Base-by-base conservation (phyloP, 2,329 filamentous ascomycete species). In the Scleromitrula shiraiana region DNA sequence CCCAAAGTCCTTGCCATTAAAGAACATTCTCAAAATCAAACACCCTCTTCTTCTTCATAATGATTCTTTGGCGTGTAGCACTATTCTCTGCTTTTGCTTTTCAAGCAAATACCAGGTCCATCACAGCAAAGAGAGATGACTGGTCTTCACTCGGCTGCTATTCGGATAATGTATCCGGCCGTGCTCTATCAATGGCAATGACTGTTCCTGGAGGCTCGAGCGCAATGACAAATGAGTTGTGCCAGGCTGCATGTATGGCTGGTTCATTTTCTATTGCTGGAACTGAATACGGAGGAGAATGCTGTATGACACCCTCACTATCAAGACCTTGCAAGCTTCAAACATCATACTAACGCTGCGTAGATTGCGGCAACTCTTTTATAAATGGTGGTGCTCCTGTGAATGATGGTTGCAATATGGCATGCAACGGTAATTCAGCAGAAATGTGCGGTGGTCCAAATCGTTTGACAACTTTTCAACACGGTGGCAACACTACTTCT, bases 391-490 rank as follows among this genome's bases (percentile, higher is more conserved):
- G 47, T 29, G 49, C 24, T 38, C 50, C 50, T 19, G 55, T 55
- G 32, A 54, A 53, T 36, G 53, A 41, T 37, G 52, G 49, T 29
- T 65, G 61, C 39, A 57, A 53, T 26, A 63, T 60, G 56, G 44
- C 58, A 4, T 64, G 60, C 26, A 42, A 53, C 19, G 59, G 61
- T 5, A 56, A 57, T 8, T 12, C 46, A 12, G 50, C 48, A 24
- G 55, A 62, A 43, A 55, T 39, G 12, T 61, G 61, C 36, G 60
- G 59, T 19, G 55, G 48, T 8, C n/a, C 46, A 8, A 49, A 54
- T 24, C 49, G 53, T 32, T 43, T 55, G 6, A 44, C 46, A 32
- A 10, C 44, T 10, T 53, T 37, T 26, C 33, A 24, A 27, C 23
- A 33, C 15, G 22, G 37, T 20, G 39, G 37, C 22, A 14, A 36